These are phyloP conservation scores for Apiospora hydei DNA, from an alignment of 2,329 filamentous ascomycete species.

Conservation along the genomic window DNA sequence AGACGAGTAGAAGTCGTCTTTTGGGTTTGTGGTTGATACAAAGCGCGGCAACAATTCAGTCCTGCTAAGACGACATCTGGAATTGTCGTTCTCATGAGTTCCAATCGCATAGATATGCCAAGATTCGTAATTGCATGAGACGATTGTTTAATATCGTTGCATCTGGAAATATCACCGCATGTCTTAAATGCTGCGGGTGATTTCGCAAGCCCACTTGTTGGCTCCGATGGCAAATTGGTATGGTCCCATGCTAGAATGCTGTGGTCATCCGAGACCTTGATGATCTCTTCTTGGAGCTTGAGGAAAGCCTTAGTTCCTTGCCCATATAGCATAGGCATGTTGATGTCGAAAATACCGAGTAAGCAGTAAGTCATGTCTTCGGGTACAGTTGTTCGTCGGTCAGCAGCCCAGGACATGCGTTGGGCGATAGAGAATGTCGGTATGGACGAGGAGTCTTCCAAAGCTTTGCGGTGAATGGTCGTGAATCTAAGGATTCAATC, in stretches of 20 bases:
- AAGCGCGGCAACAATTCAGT: too few relatives aligned
- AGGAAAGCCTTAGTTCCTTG: slow-evolving; percentile 43
- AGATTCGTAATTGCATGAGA: too few relatives aligned
- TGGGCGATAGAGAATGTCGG: slow-evolving; percentile 40
- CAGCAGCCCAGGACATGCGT: slow-evolving; percentile 50
- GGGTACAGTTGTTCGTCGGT: slow-evolving; percentile 39
- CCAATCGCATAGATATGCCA: too few relatives aligned
- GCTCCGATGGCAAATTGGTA: too few relatives aligned
- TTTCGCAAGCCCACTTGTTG: too few relatives aligned
- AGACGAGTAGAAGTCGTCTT: too few relatives aligned
- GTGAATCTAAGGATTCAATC: slow-evolving; percentile 29
- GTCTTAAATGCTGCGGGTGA: too few relatives aligned
- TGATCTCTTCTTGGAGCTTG: slow-evolving; percentile 46
- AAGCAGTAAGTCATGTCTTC: slow-evolving; percentile 55
- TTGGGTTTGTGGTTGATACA: too few relatives aligned
- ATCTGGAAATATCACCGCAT: background rate
- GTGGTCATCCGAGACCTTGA: slow-evolving; percentile 38
- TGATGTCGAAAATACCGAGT: slow-evolving; percentile 51
- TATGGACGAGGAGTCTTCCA: slow-evolving; percentile 32
- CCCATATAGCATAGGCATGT: slow-evolving; percentile 54
- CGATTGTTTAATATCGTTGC: too few relatives aligned
- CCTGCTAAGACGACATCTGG: too few relatives aligned
- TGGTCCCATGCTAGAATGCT: slow-evolving; percentile 43
- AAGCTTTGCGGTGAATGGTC: slow-evolving; percentile 31
- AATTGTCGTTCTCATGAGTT: too few relatives aligned